These are phyloP conservation scores for Geranium rotundifolium DNA, from an alignment of 345 rosid genomes.

Conservation along the genomic window DNA sequence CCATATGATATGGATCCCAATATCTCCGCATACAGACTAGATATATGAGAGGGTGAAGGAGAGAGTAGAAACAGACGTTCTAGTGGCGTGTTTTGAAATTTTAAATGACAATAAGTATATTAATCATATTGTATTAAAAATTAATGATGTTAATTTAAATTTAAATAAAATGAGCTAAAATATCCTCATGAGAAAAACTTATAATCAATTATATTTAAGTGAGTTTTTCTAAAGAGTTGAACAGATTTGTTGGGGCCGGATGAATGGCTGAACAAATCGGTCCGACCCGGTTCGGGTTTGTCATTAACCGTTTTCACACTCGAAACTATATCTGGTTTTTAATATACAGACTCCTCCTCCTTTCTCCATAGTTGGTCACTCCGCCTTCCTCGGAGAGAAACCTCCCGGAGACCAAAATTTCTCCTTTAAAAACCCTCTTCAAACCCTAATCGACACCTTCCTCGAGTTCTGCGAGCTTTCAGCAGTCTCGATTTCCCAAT, in stretches of 20 bases:
- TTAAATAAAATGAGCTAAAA: too few relatives aligned
- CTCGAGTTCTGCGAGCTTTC: not conserved
- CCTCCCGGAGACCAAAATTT: not conserved
- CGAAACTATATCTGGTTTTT: not conserved
- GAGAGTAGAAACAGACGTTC: too few relatives aligned
- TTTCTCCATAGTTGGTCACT: slow-evolving; percentile 8
- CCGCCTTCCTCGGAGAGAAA: slow-evolving; percentile 14
- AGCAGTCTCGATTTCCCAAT: not conserved
- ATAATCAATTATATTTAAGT: too few relatives aligned
- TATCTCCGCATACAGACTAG: too few relatives aligned
- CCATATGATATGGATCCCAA: too few relatives aligned
- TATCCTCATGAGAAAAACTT: too few relatives aligned
- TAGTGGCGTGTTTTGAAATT: too few relatives aligned
- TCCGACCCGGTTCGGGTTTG: not conserved
- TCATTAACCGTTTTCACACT: not conserved
- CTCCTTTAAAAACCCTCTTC: slow-evolving; percentile 8
- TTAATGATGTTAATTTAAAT: too few relatives aligned
- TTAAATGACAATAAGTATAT: not conserved
- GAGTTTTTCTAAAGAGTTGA: too few relatives aligned
- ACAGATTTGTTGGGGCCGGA: too few relatives aligned
- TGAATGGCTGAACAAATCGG: too few relatives aligned
- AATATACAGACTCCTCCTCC: slow-evolving; percentile 6
- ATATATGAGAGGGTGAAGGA: too few relatives aligned
- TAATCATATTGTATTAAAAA: not conserved
- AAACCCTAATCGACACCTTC: slow-evolving; percentile 13